phyloP scores from a whole-genome alignment of 768 basidiomycete species.

The Austroboletus eburneus region DNA sequence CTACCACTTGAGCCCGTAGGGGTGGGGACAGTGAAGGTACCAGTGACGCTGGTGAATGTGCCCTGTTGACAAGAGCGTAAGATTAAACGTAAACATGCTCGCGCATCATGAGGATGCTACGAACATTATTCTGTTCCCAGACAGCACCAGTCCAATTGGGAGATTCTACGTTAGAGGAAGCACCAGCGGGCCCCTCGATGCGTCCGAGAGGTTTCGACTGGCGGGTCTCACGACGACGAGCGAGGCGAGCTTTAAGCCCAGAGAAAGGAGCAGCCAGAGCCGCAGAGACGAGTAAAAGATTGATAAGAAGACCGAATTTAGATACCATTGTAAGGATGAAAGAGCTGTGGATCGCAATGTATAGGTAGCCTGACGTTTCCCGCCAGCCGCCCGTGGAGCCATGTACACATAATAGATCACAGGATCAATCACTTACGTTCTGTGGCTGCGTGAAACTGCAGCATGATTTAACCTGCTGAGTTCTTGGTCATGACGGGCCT shows the following conservation, averaged over 20 bases:
- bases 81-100: background rate
- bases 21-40: constrained; percentile 9
- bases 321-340: constrained; percentile 4
- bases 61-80: constrained; percentile 4
- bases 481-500: too few species aligned
- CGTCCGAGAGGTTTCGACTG: constrained; percentile 1
- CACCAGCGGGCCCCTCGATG: background rate
- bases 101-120: background rate
- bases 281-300: constrained; percentile 3
- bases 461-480: too few species aligned
- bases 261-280: constrained; percentile 1
- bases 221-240: constrained; percentile 3
- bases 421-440: too few species aligned
- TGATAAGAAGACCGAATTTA: constrained; percentile 3
- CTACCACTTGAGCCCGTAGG: background rate
- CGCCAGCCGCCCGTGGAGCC: too few species aligned
- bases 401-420: too few species aligned
- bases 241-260: constrained; percentile 1
- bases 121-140: constrained; percentile 1
- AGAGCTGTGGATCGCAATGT: constrained; percentile 1
- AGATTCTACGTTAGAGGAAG: constrained; percentile 1
- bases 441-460: too few species aligned
- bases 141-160: background rate
- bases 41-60: constrained; percentile 9
- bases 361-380: background rate